A percentile compares a stretch with the other conserved stretches of the same genome.
phyloP scores from a whole-genome alignment of 2,329 filamentous ascomycete species.

The Botrytis paeoniae region DNA sequence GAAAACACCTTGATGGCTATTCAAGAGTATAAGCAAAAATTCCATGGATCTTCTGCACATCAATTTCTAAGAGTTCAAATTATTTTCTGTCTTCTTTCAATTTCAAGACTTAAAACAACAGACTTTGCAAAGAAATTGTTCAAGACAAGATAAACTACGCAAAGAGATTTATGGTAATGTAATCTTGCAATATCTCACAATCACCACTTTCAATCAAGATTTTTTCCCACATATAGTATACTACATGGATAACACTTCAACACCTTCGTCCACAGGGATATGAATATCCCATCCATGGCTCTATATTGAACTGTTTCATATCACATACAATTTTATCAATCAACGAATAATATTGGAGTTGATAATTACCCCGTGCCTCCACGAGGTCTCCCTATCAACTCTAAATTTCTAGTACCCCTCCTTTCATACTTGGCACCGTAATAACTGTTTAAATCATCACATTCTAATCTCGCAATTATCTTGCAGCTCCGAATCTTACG shows the following conservation, averaged over 20 bases:
- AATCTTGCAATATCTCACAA: background rate
- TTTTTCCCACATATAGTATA: background rate
- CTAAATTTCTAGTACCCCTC: background rate
- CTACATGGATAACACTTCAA: background rate
- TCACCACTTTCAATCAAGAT: background rate
- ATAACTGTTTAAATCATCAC: background rate
- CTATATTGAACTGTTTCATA: background rate
- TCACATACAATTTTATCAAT: background rate
- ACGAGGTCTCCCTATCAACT: background rate
- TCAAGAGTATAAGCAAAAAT: background rate
- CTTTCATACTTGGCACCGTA: background rate
- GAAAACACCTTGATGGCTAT: slow-evolving; percentile 15
- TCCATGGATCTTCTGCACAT: background rate
- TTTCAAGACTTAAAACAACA: no score
- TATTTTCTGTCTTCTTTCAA: background rate
- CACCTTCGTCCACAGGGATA: background rate
- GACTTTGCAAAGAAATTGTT: background rate
- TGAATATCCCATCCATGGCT: background rate
- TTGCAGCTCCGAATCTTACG: background rate
- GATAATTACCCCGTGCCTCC: background rate
- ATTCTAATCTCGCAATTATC: slow-evolving; percentile 3
- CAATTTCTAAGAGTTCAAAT: background rate
- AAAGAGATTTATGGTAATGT: slow-evolving; percentile 5
- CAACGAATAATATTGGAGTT: background rate
- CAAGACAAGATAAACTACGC: background rate